Percentiles rank a stretch among this genome's conserved stretches.
Evolutionary conservation across 2,329 filamentous ascomycete genomes (phyloP).

Genomic region (Elsinoe fawcettii): DNA sequence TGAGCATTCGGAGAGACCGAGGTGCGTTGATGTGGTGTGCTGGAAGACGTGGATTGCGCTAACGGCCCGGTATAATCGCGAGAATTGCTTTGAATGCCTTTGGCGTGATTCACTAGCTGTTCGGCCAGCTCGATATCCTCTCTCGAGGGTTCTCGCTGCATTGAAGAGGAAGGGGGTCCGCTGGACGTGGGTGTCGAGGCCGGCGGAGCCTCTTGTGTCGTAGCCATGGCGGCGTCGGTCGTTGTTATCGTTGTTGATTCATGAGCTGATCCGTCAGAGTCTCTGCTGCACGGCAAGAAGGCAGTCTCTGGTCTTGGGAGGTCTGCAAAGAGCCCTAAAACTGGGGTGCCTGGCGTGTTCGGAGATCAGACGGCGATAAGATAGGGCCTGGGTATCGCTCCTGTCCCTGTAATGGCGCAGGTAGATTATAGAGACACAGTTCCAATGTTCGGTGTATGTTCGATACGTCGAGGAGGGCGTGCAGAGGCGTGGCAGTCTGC

Average conservation of each 20-base stretch:
- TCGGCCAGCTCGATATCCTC: constrained; percentile 45
- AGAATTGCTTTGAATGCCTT: constrained; percentile 24
- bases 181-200: neutral
- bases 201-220: constrained; percentile 10
- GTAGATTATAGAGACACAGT: neutral
- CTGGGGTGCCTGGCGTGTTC: neutral
- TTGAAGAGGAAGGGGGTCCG: constrained; percentile 23
- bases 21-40: constrained; percentile 16
- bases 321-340: neutral
- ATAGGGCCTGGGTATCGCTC: neutral
- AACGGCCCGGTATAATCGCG: constrained; percentile 16
- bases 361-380: constrained; percentile 9
- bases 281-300: neutral
- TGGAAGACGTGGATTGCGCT: neutral
- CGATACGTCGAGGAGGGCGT: neutral
- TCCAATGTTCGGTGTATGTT: neutral
- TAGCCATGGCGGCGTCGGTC: constrained; percentile 8
- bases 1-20: constrained; percentile 16
- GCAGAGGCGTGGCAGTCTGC: neutral
- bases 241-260: constrained; percentile 16
- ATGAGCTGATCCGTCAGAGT: neutral
- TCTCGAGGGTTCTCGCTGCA: constrained; percentile 39
- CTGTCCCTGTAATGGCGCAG: neutral
- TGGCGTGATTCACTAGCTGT: constrained; percentile 41
- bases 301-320: neutral